Evolutionary conservation across 768 basidiomycete genomes (phyloP).

Genomic region (Candolleomyces efflorescens): DNA sequence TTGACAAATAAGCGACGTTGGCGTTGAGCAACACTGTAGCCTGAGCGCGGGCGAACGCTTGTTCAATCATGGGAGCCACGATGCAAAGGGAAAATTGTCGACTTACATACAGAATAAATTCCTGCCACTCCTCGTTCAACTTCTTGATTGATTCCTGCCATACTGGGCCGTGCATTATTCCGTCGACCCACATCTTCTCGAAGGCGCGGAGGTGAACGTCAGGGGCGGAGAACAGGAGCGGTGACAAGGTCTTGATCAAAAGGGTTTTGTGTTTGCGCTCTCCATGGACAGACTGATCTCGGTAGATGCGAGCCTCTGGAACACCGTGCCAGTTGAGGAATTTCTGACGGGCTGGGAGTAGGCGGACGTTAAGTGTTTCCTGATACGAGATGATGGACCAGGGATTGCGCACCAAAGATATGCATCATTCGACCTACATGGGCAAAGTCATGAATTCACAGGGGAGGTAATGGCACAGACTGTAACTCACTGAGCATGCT

Average conservation of each 20-base stretch:
- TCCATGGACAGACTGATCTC: slow-evolving; percentile 38
- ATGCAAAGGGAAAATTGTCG: neutral
- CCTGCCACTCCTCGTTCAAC: slow-evolving; percentile 24
- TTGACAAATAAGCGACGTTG: slow-evolving; percentile 54
- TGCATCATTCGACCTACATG: slow-evolving; percentile 1
- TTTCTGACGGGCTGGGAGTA: slow-evolving; percentile 27
- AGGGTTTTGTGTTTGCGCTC: slow-evolving; percentile 24
- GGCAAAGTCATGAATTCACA: neutral
- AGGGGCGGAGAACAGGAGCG: slow-evolving; percentile 42
- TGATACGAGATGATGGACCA: neutral
- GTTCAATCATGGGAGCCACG: neutral
- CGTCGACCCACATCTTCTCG: slow-evolving; percentile 46
- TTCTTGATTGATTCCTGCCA: slow-evolving; percentile 16
- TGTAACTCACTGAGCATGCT: neutral
- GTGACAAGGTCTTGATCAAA: slow-evolving; percentile 30
- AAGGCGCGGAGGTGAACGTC: slow-evolving; percentile 35
- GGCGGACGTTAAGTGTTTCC: neutral
- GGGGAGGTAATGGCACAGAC: neutral
- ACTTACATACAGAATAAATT: slow-evolving; percentile 37
- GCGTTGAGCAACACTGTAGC: slow-evolving; percentile 53
- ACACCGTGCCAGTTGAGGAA: slow-evolving; percentile 48
- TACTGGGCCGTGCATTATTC: slow-evolving; percentile 19
- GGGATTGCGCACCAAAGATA: neutral
- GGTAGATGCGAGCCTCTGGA: slow-evolving; percentile 38
- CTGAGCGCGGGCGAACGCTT: slow-evolving; percentile 23